Base-by-base conservation (phyloP, 306 rosid species). In the Fagus sylvatica region DNA sequence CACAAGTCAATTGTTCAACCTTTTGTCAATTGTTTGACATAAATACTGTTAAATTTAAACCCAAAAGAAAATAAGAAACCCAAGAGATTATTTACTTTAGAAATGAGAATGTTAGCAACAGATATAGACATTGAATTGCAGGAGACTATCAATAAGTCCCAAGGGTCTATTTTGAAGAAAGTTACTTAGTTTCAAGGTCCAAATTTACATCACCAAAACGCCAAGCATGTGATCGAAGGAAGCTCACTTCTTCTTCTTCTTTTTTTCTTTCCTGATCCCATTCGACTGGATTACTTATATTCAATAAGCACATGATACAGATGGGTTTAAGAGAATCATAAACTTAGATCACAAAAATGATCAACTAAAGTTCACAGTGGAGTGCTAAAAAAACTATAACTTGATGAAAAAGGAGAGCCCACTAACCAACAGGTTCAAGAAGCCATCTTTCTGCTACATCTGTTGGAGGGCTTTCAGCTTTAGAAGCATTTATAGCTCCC, bases 361-460 rank as follows among this genome's bases (percentile, higher is more conserved):
- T 65, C 48, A 37, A 65, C 49, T 65, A 39, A 40, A 16, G 49
- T 39, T 39, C n/a, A 34, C 1, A 37, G 17, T 39, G 49, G 49
- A 39, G 11, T 39, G 22, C 42, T 7, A 61, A 12, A 19, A 2
- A 2, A 7, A 33, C 7, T 39, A 43, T 3, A 17, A 11, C 19
- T 22, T 22, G 6, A 62, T 1, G n/a, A 46, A 68, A 42, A 77
- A 33, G 39, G 19, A 75, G 82, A 60, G 7, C 0, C 16, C 4
- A 61, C 93, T 57, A 36, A 94, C 98, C 97, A 48, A 92, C 84
- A 74, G 98, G 97, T 70, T 82, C 90, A 80, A 94, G 97, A 83
- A 94, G 89, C 98, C 98, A 94, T 82, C 76, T 84, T 76, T 86
- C 85, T 7, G 89, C 54, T 70, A 72, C 74, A 22, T 40, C 65